A percentile compares a stretch with the other conserved stretches of the same genome.
Evolutionary conservation across 1,284 basidiomycete genomes (phyloP).

Genomic region (Xanthoconium separans): DNA sequence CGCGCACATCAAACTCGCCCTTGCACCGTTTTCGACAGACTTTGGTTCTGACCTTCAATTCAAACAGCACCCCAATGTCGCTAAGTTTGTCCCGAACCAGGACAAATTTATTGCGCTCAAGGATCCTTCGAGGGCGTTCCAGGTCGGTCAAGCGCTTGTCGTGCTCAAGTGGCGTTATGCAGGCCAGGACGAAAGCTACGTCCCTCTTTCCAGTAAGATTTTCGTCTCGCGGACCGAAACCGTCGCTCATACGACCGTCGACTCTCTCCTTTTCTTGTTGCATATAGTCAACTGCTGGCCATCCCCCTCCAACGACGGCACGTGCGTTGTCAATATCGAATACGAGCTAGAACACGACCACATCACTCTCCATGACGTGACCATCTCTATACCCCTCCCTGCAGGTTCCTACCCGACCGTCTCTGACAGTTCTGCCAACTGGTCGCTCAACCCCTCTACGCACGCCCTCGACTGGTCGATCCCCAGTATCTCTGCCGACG

Average conservation of each 20-base stretch:
- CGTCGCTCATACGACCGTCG: background rate
- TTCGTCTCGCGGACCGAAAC: background rate
- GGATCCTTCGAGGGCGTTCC: slow-evolving; percentile 82
- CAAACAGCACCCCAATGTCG: slow-evolving; percentile 96
- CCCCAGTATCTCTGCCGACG: slow-evolving; percentile 55
- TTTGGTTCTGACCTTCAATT: slow-evolving; percentile 80
- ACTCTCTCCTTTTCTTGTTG: background rate
- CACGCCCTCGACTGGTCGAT: slow-evolving; percentile 87
- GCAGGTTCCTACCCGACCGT: slow-evolving; percentile 85
- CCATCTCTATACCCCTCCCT: slow-evolving; percentile 90
- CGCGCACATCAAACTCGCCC: slow-evolving; percentile 73
- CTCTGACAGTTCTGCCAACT: slow-evolving; percentile 67
- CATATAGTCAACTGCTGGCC: slow-evolving; percentile 92
- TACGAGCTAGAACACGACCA: slow-evolving; percentile 92
- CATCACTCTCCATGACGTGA: slow-evolving; percentile 79
- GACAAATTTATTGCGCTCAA: slow-evolving; percentile 79
- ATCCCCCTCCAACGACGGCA: slow-evolving; percentile 85
- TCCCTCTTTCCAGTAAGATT: slow-evolving; percentile 84
- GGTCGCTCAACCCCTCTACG: slow-evolving; percentile 78
- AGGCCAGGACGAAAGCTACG: slow-evolving; percentile 88
- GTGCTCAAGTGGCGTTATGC: slow-evolving; percentile 93
- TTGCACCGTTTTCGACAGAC: slow-evolving; percentile 62
- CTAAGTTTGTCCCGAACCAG: slow-evolving; percentile 75
- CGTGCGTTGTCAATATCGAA: slow-evolving; percentile 93
- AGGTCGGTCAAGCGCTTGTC: slow-evolving; percentile 82